phyloP scores from a whole-genome alignment of 257 asterid genomes.

The Solanum phureja region DNA sequence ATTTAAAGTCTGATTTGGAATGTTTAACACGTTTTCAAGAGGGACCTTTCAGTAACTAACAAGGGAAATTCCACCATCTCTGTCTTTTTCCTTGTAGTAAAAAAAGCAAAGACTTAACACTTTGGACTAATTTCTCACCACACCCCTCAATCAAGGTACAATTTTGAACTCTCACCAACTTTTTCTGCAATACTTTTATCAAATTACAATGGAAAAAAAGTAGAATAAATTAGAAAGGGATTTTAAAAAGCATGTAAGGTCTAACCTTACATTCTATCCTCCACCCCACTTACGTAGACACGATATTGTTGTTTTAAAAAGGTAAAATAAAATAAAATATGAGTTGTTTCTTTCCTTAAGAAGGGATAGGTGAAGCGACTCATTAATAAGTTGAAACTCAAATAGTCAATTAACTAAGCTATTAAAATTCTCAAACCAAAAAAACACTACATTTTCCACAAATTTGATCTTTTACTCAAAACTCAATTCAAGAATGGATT shows the following conservation, averaged over 20 bases:
- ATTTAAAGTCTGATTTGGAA: constrained; percentile 2
- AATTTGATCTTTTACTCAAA: neutral
- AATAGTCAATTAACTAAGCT: too few species aligned
- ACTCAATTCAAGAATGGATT: neutral
- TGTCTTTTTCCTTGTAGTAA: neutral
- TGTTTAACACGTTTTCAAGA: constrained; percentile 18
- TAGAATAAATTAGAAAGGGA: neutral
- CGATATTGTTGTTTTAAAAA: neutral
- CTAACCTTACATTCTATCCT: neutral
- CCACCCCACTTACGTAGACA: rapidly evolving
- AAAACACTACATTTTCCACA: neutral
- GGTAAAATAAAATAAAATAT: neutral
- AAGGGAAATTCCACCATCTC: constrained; percentile 1
- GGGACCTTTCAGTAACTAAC: constrained; percentile 14
- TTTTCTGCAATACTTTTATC: neutral
- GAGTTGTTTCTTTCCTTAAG: neutral
- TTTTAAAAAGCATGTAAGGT: too few species aligned
- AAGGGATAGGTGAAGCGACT: neutral
- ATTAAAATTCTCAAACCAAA: too few species aligned
- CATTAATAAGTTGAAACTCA: too few species aligned
- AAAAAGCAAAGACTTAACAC: neutral
- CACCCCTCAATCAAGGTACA: neutral
- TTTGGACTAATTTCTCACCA: neutral
- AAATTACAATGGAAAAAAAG: neutral
- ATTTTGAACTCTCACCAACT: neutral